These are phyloP conservation scores for Diaporthe vexans DNA, from an alignment of 2,329 filamentous ascomycete genomes.

Conservation along the genomic window DNA sequence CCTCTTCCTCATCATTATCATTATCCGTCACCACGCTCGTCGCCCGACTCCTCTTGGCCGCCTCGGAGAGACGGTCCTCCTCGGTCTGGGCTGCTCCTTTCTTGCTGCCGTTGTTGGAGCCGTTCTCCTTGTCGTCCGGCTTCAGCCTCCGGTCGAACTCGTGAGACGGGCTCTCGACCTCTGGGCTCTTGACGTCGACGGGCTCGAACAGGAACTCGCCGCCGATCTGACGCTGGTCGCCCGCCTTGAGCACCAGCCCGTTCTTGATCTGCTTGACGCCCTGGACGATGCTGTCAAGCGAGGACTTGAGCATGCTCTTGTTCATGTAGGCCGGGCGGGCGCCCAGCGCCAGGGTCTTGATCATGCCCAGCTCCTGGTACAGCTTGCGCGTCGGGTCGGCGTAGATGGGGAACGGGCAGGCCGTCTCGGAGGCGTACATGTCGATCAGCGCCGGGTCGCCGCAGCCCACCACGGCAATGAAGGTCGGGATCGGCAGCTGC, in stretches of 20 bases:
- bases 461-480: conserved; percentile 80
- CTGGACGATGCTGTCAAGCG: conserved; percentile 69
- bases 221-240: conserved; percentile 78
- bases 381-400: conserved; percentile 78
- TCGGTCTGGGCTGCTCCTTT: conserved; percentile 37
- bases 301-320: conserved; percentile 64
- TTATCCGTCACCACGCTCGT: conserved; percentile 42
- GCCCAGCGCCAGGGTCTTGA: conserved; percentile 73
- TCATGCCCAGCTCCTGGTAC: conserved; percentile 78
- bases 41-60: conserved; percentile 40
- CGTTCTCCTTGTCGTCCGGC: conserved; percentile 32
- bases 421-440: conserved; percentile 73
- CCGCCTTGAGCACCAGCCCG: conserved; percentile 73
- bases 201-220: conserved; percentile 85
- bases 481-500: conserved; percentile 68
- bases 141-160: conserved; percentile 51
- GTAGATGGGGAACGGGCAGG: conserved; percentile 81
- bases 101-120: conserved; percentile 28
- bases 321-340: conserved; percentile 74
- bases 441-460: conserved; percentile 77
- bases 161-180: conserved; percentile 53
- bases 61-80: conserved; percentile 8
- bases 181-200: conserved; percentile 58
- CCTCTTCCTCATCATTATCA: conserved; percentile 45
- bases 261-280: conserved; percentile 69